These are phyloP conservation scores for Leccinum barrowsii DNA, from an alignment of 768 basidiomycete species.

Conservation along the genomic window DNA sequence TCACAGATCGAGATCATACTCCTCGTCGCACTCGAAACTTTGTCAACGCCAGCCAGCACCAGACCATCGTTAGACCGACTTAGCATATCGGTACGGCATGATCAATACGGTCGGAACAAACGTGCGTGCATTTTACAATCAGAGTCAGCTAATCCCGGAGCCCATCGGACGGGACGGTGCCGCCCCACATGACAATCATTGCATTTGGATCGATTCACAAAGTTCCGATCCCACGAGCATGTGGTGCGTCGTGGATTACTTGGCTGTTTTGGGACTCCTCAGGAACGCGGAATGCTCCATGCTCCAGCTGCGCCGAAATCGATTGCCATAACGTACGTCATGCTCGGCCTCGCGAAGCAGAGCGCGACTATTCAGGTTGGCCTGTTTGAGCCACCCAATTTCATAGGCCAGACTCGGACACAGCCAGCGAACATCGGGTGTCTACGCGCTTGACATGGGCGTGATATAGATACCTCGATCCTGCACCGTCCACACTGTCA, in stretches of 20 bases:
- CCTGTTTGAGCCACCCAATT: neutral
- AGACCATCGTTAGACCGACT: no score
- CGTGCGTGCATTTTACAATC: neutral
- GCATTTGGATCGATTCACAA: slow-evolving; percentile 19
- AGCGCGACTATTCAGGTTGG: neutral
- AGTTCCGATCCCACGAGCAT: neutral
- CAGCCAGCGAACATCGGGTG: neutral
- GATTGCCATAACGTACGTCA: neutral
- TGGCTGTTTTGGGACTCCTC: slow-evolving; percentile 1
- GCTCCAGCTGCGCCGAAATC: neutral
- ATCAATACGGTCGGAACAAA: neutral
- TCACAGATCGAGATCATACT: neutral
- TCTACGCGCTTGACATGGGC: neutral
- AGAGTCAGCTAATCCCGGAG: slow-evolving; percentile 7
- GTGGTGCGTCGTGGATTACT: neutral
- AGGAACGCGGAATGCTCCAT: neutral
- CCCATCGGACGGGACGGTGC: slow-evolving; percentile 34
- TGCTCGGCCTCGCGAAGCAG: neutral
- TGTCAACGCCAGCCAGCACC: neutral
- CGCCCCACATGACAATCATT: slow-evolving; percentile 20
- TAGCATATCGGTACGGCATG: neutral
- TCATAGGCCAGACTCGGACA: neutral
- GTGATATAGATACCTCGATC: slow-evolving; percentile 31
- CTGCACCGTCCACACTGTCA: slow-evolving; percentile 14
- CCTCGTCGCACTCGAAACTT: neutral